Conservation (phyloP, 495 filamentous ascomycete genomes). For the Podospora comata region DNA sequence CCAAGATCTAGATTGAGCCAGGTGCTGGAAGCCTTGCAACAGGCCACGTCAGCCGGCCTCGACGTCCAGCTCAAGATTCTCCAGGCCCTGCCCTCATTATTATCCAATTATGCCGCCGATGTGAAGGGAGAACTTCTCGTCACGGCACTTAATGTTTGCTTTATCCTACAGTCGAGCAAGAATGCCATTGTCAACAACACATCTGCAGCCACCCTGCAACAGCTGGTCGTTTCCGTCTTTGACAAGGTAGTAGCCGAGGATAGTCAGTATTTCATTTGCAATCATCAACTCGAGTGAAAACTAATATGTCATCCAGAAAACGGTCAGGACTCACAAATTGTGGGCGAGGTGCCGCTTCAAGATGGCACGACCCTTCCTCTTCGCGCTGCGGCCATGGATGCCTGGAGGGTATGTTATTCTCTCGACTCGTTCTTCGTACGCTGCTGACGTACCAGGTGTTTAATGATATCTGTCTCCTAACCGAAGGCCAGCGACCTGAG, state of each 20-base stretch:
- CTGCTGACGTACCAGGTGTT: constrained; percentile 56
- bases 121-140: constrained; percentile 77
- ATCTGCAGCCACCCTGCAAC: constrained; percentile 89
- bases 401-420: constrained; percentile 57
- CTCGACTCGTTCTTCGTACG: neutral
- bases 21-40: constrained; percentile 79
- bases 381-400: constrained; percentile 77
- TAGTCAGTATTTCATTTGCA: constrained; percentile 44
- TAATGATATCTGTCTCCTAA: constrained; percentile 83
- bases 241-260: constrained; percentile 86
- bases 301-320: constrained; percentile 28
- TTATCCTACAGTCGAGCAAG: constrained; percentile 83
- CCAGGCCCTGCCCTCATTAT: constrained; percentile 83
- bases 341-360: constrained; percentile 61
- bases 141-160: constrained; percentile 82
- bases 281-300: neutral
- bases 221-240: constrained; percentile 87
- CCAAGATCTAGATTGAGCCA: constrained; percentile 71
- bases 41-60: constrained; percentile 69
- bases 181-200: constrained; percentile 90
- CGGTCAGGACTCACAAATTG: constrained; percentile 48
- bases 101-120: constrained; percentile 85
- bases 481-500: constrained; percentile 75
- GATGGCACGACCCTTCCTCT: constrained; percentile 59
- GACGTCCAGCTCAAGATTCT: constrained; percentile 96